Base-by-base conservation (phyloP, 2,329 filamentous ascomycete species). In the Amesomyces nigricolor region DNA sequence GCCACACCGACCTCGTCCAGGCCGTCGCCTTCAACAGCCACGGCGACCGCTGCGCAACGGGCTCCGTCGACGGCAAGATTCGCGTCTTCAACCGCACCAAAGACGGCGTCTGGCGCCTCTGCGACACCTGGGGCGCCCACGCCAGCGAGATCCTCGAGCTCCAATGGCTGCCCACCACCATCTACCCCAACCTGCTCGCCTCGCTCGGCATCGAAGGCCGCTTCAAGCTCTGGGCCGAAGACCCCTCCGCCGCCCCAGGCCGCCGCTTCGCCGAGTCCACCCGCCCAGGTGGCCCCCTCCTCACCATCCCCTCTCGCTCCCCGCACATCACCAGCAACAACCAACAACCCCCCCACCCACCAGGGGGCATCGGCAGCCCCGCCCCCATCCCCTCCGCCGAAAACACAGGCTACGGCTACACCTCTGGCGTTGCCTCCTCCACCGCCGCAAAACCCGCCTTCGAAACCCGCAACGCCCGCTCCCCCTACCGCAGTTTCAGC, bases 191-290 rank as follows among this genome's bases (percentile, higher is more conserved):
- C 67, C 82, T 95, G 64, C 77, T 97, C 63, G 91, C 87, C 54
- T 95, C 88, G 52, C 87, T 96, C 57, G 90, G 89, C 60, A 88
- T 92, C 66, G 92, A 96, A 65, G 89, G 92, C 66, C 86, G 86
- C 70, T 90, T 95, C 75, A 89, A 91, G 68, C 79, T 97, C 61
- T 97, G 92, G 92, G 86, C 88, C 58, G 92, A 96, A 73, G 90
- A 96, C 71, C 85, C 88, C 14, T 87, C 86, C 1, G 87, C 94
- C 47, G 79, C 88, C 1, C 85, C 86, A 0, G 90, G 91, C 32
- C 83, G 88, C 32, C 86, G 91, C 50, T 97, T 96, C 77, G 78
- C 72, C 75, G 88, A 77, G 14, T 67, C 71, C 40, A 72, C 72
- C 35, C 70, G 67, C 50, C 73, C 57, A 57, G 58, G 44, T 58